These are phyloP conservation scores for Monosporascus ibericus DNA, from an alignment of 2,329 filamentous ascomycete genomes.

Conservation along the genomic window DNA sequence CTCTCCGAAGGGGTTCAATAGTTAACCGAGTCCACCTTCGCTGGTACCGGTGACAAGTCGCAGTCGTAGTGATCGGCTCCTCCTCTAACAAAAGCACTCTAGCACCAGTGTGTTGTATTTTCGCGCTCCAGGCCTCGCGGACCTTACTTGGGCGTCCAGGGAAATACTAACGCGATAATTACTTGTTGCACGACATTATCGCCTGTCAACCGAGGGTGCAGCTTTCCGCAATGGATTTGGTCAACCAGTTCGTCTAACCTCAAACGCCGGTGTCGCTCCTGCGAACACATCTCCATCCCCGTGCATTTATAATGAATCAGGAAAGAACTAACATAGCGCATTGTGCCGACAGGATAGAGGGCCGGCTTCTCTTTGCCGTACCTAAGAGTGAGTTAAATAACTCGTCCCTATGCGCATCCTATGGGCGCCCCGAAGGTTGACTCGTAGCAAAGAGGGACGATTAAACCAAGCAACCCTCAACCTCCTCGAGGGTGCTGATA, in stretches of 20 bases:
- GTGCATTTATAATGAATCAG: neutral
- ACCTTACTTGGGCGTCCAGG: neutral
- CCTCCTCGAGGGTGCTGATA: slow-evolving; percentile 86
- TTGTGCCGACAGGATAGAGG: slow-evolving; percentile 63
- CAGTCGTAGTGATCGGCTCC: too few relatives aligned
- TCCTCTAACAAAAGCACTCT: too few relatives aligned
- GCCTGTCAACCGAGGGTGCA: too few relatives aligned
- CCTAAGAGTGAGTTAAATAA: slow-evolving; percentile 74
- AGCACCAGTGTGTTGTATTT: neutral
- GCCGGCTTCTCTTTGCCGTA: slow-evolving; percentile 91
- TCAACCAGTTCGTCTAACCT: slow-evolving; percentile 42
- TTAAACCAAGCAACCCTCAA: slow-evolving; percentile 84
- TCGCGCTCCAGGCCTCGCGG: neutral
- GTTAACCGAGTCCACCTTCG: neutral
- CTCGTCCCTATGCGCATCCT: neutral
- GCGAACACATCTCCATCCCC: neutral
- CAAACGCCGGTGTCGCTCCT: slow-evolving; percentile 1
- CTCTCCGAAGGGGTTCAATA: neutral
- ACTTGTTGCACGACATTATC: neutral
- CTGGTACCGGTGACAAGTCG: too few relatives aligned
- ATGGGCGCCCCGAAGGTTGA: slow-evolving; percentile 13
- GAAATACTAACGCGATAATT: neutral
- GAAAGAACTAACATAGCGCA: slow-evolving; percentile 28
- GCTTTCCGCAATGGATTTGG: slow-evolving; percentile 40
- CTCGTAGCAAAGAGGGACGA: slow-evolving; percentile 66